Evolutionary conservation across 1,284 basidiomycete species (phyloP), one percentile per base, ranked within the genome.

Genomic region (Entoloma clypeatum): DNA sequence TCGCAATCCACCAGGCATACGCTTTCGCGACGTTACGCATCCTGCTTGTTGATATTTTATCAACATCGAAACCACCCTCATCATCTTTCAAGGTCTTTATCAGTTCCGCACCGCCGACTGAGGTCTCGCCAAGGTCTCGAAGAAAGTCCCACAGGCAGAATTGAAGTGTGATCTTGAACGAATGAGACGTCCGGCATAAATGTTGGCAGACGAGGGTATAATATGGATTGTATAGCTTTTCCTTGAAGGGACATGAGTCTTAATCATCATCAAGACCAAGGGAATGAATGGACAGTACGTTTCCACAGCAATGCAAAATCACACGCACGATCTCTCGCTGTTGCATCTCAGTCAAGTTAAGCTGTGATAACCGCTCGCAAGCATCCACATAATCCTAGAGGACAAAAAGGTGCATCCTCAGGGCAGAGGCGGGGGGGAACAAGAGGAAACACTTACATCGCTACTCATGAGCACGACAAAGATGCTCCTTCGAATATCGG

Each of bases 81-180:
- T 71, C 71, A 16, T 75, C 76, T 47, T 71, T 69, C 24, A 77
- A 58, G 45, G 69, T 77, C 57, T 86, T 87, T 51, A 91, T 70
- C 35, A 90, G 71, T 53, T 86, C 87, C 0, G 75, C 74, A 2
- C 92, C 92, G 2, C 92, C 92, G 22, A 94, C 88, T 27, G 68
- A 74, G 11, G 70, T 77, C 63, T 97, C 91, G 11, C 92, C 93
- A 21, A 99, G 69, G 48, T 92, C 90, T 7, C 95, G 85, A 24
- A 99, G 66, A 58, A 98, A 94, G 61, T 99, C 96, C 96, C 96
- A 99, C 5, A 99, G 68, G 52, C 85, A 92, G 63, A 92, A 99
- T 59, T 98, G 96, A 28, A 99, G 69, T 0, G 96, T 98, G 52
- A 99, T 86, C 51, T 82, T 86, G 65, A 93, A 86, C 5, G 86